Evolutionary conservation across 2,329 filamentous ascomycete genomes (phyloP).

Genomic region (Fonsecaea nubica): DNA sequence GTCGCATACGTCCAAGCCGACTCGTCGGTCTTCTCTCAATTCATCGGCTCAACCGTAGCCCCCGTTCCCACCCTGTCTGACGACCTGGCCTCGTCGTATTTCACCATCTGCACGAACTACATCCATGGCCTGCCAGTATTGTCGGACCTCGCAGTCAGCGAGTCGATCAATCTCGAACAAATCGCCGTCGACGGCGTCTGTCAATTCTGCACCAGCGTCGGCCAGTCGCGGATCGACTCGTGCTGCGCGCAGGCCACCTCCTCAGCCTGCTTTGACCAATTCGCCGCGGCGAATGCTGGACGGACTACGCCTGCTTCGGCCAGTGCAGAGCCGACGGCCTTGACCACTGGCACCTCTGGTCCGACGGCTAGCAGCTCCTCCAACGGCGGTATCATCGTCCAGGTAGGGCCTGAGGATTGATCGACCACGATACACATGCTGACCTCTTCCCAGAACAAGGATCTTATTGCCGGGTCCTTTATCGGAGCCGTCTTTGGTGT

Average conservation of each 20-base stretch:
- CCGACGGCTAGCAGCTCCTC: constrained; percentile 10
- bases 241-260: constrained; percentile 17
- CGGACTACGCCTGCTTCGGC: constrained; percentile 23
- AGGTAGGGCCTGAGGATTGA: background rate
- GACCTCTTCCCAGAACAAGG: constrained; percentile 13
- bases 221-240: constrained; percentile 16
- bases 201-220: constrained; percentile 12
- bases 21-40: constrained; percentile 23
- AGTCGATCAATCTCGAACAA: constrained; percentile 13
- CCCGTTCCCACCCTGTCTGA: constrained; percentile 2
- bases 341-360: constrained; percentile 22
- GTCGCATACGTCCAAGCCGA: constrained; percentile 11
- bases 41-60: constrained; percentile 4
- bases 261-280: constrained; percentile 21
- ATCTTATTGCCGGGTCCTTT: constrained; percentile 9
- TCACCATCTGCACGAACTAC: constrained; percentile 17
- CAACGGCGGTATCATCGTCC: constrained; percentile 6
- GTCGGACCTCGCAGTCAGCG: background rate
- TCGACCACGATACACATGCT: background rate
- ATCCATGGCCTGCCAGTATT: constrained; percentile 10
- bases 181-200: constrained; percentile 15
- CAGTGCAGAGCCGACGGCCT: constrained; percentile 32
- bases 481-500: background rate
- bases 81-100: background rate
- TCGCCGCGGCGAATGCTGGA: constrained; percentile 13